These are phyloP conservation scores for Neodidymelliopsis sp. DNA, from an alignment of 2,329 filamentous ascomycete species.

Conservation along the genomic window DNA sequence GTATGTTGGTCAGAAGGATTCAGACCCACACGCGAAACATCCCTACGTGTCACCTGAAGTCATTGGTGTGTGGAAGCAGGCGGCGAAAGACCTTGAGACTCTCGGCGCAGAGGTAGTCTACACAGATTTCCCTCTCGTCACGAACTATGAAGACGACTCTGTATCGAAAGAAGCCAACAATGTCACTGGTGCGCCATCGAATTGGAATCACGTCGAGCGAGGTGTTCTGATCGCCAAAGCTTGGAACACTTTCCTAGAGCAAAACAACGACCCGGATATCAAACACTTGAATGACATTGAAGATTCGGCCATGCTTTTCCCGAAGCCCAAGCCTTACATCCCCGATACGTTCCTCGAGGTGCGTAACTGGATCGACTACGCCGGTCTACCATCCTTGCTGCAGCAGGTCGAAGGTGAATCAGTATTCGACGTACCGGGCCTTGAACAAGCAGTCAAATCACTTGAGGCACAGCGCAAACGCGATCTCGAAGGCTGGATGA, in stretches of 20 bases:
- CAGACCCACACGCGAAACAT: conserved; percentile 43
- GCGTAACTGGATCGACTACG: conserved; percentile 52
- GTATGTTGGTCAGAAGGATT: conserved; percentile 56
- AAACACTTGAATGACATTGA: conserved; percentile 49
- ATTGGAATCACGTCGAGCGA: conserved; percentile 59
- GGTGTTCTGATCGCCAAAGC: conserved; percentile 59
- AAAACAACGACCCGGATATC: conserved; percentile 52
- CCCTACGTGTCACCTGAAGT: conserved; percentile 49
- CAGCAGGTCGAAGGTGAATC: conserved; percentile 35
- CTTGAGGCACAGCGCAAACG: conserved; percentile 59
- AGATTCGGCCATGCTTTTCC: conserved; percentile 50
- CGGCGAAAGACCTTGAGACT: conserved; percentile 48
- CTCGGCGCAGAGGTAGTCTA: conserved; percentile 55
- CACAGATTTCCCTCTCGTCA: conserved; percentile 57
- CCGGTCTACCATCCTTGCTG: conserved; percentile 40
- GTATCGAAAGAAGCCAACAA: conserved; percentile 49
- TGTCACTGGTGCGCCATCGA: conserved; percentile 51
- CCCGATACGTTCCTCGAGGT: conserved; percentile 51
- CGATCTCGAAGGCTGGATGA: conserved; percentile 62
- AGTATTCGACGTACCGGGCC: conserved; percentile 54
- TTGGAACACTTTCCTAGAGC: conserved; percentile 60
- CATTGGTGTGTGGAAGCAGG: conserved; percentile 45
- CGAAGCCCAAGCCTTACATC: conserved; percentile 46
- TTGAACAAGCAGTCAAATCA: conserved; percentile 53
- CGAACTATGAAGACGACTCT: conserved; percentile 55